These are phyloP conservation scores for Dipteronia dyeriana DNA, from an alignment of 345 rosid species.

Conservation along the genomic window DNA sequence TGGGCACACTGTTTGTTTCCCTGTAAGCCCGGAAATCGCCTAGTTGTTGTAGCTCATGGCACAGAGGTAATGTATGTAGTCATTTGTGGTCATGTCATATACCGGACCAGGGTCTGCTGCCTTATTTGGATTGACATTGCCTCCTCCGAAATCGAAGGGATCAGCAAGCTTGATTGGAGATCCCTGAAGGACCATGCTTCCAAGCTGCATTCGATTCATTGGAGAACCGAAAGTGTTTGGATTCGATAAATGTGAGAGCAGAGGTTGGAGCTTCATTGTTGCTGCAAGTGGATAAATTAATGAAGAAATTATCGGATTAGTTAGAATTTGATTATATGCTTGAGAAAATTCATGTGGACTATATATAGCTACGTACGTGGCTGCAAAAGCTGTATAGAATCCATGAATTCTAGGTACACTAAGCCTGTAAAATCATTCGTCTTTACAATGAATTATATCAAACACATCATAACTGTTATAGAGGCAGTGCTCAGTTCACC, in stretches of 20 bases:
- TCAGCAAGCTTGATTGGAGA: constrained; percentile 10
- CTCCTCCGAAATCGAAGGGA: constrained; percentile 33
- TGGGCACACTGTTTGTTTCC: constrained; percentile 20
- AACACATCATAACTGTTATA: too few relatives aligned
- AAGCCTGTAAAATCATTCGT: constrained; percentile 29
- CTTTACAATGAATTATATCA: background rate
- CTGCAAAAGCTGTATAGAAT: background rate
- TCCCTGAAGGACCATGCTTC: constrained; percentile 35
- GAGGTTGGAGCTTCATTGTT: constrained; percentile 28
- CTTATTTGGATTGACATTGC: constrained; percentile 26
- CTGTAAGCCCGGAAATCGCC: background rate
- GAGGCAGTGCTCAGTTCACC: background rate
- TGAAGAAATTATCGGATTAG: background rate
- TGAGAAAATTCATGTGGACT: background rate
- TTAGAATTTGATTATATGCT: background rate
- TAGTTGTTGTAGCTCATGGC: constrained; percentile 12
- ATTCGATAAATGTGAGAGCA: too few relatives aligned
- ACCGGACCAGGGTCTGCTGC: constrained; percentile 33
- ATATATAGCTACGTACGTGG: background rate
- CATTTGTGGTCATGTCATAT: constrained; percentile 27
- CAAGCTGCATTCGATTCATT: constrained; percentile 25
- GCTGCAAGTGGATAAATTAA: constrained; percentile 26
- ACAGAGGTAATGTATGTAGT: constrained; percentile 26
- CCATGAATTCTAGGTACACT: constrained; percentile 37
- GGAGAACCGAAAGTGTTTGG: too few relatives aligned